Base-by-base conservation (phyloP, 805 yeast species). In the Candida verbasci region DNA sequence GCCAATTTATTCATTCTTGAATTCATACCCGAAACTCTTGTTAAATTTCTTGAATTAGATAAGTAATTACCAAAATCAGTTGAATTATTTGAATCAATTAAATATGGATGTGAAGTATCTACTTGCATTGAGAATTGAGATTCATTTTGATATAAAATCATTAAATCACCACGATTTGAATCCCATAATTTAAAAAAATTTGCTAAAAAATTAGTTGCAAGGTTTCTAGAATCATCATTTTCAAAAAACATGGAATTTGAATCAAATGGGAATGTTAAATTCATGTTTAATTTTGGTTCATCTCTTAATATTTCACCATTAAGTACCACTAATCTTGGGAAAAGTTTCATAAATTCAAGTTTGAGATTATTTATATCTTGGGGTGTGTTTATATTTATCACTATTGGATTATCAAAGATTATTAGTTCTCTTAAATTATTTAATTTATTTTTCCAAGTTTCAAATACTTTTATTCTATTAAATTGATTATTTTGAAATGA, bases 151-250 rank as follows among this genome's bases (percentile, higher is more conserved):
- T 93, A 93, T 21, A 93, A 65, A 29, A 74, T 71, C 56, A 82
- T 55, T 33, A 93, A 65, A 39, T 82, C 89, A 8, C 69, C 50
- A 41, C 98, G 67, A 52, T 85, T 79, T 5, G 72, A 49, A 62
- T 93, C 98, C 95, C 95, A 93, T 33, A 82, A 62, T 37, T 79
- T 78, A 40, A 85, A 65, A 58, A 75, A 93, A 46, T 85, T 82
- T 20, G 86, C 60, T 6, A 89, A 66, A 56, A 93, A 93, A 49
- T 73, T 78, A n/a, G 88, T 80, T 6, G 93, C 80, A 21, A 84
- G 62, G 17, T 68, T 65, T 43, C 84, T 87, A 22, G 87, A 69
- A 26, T 78, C 85, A 11, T 71, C 68, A 49, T 79, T 84, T 61
- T 86, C 96, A 57, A 89, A 89, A 55, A 91, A 93, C 63, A 81